These are phyloP conservation scores for Arctium minus DNA, from an alignment of 129 eudicot species.

Conservation along the genomic window DNA sequence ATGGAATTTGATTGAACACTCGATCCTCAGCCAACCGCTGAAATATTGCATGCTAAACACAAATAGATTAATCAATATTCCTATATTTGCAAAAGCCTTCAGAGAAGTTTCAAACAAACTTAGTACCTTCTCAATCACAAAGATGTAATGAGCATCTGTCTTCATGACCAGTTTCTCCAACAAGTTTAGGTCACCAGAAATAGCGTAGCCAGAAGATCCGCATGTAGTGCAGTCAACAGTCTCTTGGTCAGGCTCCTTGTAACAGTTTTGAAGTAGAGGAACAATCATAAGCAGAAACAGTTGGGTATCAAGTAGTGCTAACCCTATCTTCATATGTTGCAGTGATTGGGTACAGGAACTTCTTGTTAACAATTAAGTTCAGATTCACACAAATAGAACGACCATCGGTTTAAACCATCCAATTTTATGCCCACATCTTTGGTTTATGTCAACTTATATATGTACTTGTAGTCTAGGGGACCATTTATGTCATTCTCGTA, in stretches of 20 bases:
- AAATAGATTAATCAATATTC: slow-evolving; percentile 12
- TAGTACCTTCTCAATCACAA: slow-evolving; percentile 91
- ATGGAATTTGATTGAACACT: slow-evolving; percentile 87
- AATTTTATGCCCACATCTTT: background rate
- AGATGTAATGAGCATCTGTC: slow-evolving; percentile 85
- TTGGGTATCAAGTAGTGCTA: background rate
- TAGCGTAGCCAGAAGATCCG: slow-evolving; percentile 93
- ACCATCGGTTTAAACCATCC: background rate
- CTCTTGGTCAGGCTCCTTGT: slow-evolving; percentile 74
- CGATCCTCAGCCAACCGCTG: slow-evolving; percentile 90
- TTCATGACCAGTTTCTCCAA: slow-evolving; percentile 63
- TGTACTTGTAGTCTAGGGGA: too few species aligned
- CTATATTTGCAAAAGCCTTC: background rate
- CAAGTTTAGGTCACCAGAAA: slow-evolving; percentile 83
- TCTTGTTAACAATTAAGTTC: background rate
- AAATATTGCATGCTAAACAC: slow-evolving; percentile 89
- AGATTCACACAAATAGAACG: background rate
- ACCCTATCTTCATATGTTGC: background rate
- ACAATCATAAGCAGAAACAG: background rate
- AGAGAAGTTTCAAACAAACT: background rate
- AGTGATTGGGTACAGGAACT: background rate
- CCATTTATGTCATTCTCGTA: too few species aligned
- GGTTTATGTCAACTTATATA: too few species aligned
- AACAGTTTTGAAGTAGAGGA: slow-evolving; percentile 8
- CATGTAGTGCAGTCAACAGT: slow-evolving; percentile 80